Base-by-base conservation (phyloP, 257 asterid genomes). In the Leptodermis oblonga region DNA sequence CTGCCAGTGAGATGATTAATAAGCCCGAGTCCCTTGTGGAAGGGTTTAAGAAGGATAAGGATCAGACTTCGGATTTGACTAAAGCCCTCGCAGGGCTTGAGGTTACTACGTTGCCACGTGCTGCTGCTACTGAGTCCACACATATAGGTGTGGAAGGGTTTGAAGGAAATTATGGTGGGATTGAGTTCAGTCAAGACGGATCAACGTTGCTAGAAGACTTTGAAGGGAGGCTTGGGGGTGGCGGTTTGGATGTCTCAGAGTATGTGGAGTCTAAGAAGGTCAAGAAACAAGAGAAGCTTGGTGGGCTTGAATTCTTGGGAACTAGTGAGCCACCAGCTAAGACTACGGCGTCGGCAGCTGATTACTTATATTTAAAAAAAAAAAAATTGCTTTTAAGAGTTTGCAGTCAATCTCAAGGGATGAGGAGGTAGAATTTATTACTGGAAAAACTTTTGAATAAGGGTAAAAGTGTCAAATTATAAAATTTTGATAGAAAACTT, bases 221-320 rank as follows among this genome's bases (percentile, higher is more conserved):
- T 71, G 99, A 93, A 82, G 99, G 99, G 90, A 81, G 78, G 96
- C 99, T 54, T 93, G n/a, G 97, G 96, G 99, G 99, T 75, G 99
- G 97, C n/a, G 99, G 99, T 70, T 86, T 93, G 86, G 99, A 93
- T 79, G 99, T 90, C 15, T 90, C 97, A 0, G 99, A 93, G 73
- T 93, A 74, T 71, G 95, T 93, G 41, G 99, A 93, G 41, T 36
- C 92, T 6, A 93, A 93, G 87, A 93, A 93, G 82, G 84, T 93
- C 62, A 72, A 70, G 67, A 93, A 90, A 78, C 87, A 83, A 25
- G 81, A 76, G 67, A 97, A 97, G 70, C 97, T 93, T 46, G 97
- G 97, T 79, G 99, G 99, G 65, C 92, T 93, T 80, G 99, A 93
- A 62, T 82, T 93, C 41, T 73, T 93, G 72, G 88, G 67, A 54